phyloP scores from a whole-genome alignment of 495 filamentous ascomycete species.

The Schizothecium vesticola region DNA sequence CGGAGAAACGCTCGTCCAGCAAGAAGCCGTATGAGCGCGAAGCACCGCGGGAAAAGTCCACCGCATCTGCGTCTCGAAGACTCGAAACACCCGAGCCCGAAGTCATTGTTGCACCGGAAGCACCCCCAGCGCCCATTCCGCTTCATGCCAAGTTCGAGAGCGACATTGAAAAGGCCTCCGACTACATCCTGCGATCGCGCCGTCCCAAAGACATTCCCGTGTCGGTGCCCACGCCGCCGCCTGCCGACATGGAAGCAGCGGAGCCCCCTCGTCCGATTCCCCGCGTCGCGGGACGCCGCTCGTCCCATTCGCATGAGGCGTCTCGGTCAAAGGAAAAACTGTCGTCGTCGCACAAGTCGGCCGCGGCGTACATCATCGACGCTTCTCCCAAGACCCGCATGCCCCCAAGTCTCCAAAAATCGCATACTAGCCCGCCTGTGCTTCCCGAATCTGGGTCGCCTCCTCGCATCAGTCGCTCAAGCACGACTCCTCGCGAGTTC shows the following conservation, averaged over 20 bases:
- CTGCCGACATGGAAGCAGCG: conserved; percentile 21
- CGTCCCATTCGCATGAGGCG: conserved; percentile 40
- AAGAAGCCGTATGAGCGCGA: conserved; percentile 31
- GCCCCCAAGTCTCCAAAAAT: conserved; percentile 28
- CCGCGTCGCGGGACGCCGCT: conserved; percentile 31
- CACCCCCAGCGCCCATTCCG: background rate
- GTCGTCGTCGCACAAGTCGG: conserved; percentile 23
- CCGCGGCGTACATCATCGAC: conserved; percentile 23
- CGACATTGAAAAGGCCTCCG: conserved; percentile 14
- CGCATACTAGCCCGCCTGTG: conserved; percentile 18
- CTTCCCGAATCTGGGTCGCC: conserved; percentile 26
- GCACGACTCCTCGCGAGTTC: conserved; percentile 22
- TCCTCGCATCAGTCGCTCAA: conserved; percentile 25
- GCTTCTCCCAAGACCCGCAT: conserved; percentile 21
- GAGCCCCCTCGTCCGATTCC: conserved; percentile 24
- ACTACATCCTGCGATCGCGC: conserved; percentile 19
- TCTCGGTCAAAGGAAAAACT: conserved; percentile 33
- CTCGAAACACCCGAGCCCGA: conserved; percentile 14
- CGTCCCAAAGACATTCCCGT: conserved; percentile 1
- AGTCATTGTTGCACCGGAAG: background rate
- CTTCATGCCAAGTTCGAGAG: conserved; percentile 10
- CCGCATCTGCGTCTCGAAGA: conserved; percentile 12
- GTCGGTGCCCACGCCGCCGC: conserved; percentile 31
- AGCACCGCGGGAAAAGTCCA: conserved; percentile 22
- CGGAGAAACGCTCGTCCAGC: conserved; percentile 38